Base-by-base conservation (phyloP, 352 stramenopile genomes). In the Phytophthora foliorum region DNA sequence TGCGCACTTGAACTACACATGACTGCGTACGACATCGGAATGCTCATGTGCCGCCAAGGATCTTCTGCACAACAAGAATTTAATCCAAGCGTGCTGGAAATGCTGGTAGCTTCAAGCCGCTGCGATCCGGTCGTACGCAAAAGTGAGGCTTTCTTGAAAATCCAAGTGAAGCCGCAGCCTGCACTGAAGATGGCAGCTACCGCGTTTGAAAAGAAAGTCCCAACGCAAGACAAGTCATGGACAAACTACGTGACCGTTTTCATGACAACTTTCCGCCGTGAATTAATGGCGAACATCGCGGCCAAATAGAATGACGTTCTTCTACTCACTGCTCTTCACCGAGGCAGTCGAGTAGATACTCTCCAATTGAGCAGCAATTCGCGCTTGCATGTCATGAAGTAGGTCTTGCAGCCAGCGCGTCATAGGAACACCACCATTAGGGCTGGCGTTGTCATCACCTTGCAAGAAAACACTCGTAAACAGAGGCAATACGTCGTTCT, bases 321-420 rank as follows among this genome's bases (percentile, higher is more conserved):
- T 51, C 46, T 64, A 55, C 21, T 63, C 51, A 27, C 31, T 57
- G 45, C 10, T 27, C 4, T 53, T 52, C 22, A 10, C 24, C 4
- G 58, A 51, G 3, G 59, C 24, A 55, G 53, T 46, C 13, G 67
- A 58, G 46, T 75, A 85, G n/a, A 84, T 68, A 14, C 46, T 66
- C 42, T 75, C 61, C 24, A 95, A 77, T 59, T 94, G 85, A 59
- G 63, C 68, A 36, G 86, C 72, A 48, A 96, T 89, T 52, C 77
- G 83, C 25, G 61, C 63, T 75, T 94, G 86, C 85, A 95, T 93
- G 25, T 89, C 80, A 19, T 81, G 62, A 27, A 95, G 65, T 44
- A 95, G 42, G 5, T 79, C 74, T 55, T 84, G 75, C 32, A 95
- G 48, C 88, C 85, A 95, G 14, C 59, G 61, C 49, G 38, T 69